Percentiles rank a stretch among this genome's conserved stretches.
Evolutionary conservation across 495 filamentous ascomycete genomes (phyloP).

Genomic region (Xylaria venustula): DNA sequence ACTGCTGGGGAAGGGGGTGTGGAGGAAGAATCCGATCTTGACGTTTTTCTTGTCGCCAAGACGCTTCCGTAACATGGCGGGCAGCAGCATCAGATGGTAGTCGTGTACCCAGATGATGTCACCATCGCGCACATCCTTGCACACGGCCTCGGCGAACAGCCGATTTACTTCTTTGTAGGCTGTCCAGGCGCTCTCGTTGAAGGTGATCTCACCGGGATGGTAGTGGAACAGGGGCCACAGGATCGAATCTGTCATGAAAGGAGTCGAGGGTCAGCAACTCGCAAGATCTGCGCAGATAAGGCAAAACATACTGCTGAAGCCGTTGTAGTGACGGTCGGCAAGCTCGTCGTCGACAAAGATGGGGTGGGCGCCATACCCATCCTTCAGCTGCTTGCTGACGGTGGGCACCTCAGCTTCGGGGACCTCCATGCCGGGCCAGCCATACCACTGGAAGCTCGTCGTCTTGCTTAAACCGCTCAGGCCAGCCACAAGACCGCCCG

Average conservation of each 20-base stretch:
- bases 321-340: constrained; percentile 81
- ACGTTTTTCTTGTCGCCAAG: constrained; percentile 70
- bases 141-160: constrained; percentile 77
- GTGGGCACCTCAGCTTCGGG: constrained; percentile 66
- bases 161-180: constrained; percentile 86
- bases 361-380: constrained; percentile 70
- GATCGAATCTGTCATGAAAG: constrained; percentile 70
- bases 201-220: constrained; percentile 88
- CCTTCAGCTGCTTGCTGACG: constrained; percentile 66
- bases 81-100: constrained; percentile 92
- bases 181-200: constrained; percentile 82
- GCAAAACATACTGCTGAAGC: constrained; percentile 67
- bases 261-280: background rate
- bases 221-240: constrained; percentile 97
- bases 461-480: constrained; percentile 85
- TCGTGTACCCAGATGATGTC: constrained; percentile 95
- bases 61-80: constrained; percentile 79
- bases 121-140: constrained; percentile 68
- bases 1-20: constrained; percentile 90
- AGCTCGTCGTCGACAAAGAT: constrained; percentile 78
- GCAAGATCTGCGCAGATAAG: background rate
- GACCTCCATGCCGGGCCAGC: constrained; percentile 90
- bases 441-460: constrained; percentile 95
- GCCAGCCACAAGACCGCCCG: constrained; percentile 88
- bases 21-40: constrained; percentile 91